phyloP scores from a whole-genome alignment of 75 land plant species.

The Cupressus sempervirens region DNA sequence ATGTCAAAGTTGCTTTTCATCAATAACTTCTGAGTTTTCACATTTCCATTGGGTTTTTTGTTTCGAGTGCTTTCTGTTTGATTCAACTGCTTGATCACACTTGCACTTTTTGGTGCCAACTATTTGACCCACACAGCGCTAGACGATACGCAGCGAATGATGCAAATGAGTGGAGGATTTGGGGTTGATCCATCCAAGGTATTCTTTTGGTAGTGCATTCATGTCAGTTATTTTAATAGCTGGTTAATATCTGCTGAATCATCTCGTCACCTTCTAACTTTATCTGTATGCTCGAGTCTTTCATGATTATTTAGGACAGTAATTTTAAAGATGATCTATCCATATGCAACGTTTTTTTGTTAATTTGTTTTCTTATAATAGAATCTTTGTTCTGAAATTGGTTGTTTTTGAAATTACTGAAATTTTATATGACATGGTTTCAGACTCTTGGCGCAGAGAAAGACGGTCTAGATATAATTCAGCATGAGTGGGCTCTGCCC shows the following conservation, averaged over 20 bases:
- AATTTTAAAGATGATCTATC: not conserved
- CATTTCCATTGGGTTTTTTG: not conserved
- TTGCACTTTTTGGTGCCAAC: not conserved
- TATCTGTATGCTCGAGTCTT: not conserved
- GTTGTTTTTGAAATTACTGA: not conserved
- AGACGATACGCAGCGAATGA: slow-evolving; percentile 94
- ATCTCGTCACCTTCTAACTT: not conserved
- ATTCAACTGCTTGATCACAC: not conserved
- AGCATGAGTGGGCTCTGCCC: slow-evolving; percentile 90
- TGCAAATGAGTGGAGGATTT: slow-evolving; percentile 99
- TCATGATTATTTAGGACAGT: not conserved
- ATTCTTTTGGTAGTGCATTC: not conserved
- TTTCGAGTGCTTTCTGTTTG: not conserved
- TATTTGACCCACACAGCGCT: slow-evolving; percentile 43
- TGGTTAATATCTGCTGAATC: not conserved
- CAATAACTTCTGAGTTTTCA: not conserved
- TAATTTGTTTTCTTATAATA: not conserved
- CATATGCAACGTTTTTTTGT: not conserved
- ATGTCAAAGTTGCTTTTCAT: not conserved
- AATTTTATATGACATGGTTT: not conserved
- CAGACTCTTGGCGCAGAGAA: slow-evolving; percentile 90
- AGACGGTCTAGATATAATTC: slow-evolving; percentile 82
- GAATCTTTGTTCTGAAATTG: not conserved
- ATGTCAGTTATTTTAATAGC: not conserved
- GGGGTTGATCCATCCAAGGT: slow-evolving; percentile 91